Evolutionary conservation across 2,329 filamentous ascomycete species (phyloP), one percentile per base, ranked within the genome.

Genomic region (Cladophialophora psammophila): DNA sequence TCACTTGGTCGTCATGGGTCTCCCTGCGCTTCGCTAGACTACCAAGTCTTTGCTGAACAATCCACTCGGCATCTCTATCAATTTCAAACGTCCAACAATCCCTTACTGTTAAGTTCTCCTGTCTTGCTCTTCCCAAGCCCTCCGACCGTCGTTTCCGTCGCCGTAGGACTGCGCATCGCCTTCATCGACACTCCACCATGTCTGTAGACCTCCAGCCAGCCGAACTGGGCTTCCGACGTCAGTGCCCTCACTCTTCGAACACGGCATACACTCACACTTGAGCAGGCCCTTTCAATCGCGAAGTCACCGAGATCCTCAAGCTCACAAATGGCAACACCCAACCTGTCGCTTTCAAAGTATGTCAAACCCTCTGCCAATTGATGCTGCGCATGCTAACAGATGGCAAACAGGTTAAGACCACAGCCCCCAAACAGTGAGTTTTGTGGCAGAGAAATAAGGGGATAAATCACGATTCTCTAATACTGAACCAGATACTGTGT

Each of bases 341-440:
- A 67, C 82, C 87, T 6, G 81, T 90, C 64, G 87, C 87, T 34
- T 90, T 90, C 81, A 90, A 90, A 81, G 86, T 75, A 68, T 50
- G 45, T 53, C 34, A 35, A 20, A 42, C 42, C 18, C 5, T 31
- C 20, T 13, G 53, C 55, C 55, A 50, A 61, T 54, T 53, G 32
- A 53, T 54, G 13, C 34, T 63, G 66, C 67, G 70, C 66, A 68
- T 59, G 20, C 61, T 62, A 48, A 62, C 32, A 18, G 57, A 50
- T 32, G 34, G 42, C 68, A 32, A 65, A 50, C 38, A 97, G 93
- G 95, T 99, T 81, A 99, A 99, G 89, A 99, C 95, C 57, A 99
- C 95, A 70, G 95, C 95, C 58, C 95, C 95, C 38, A 98, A 98
- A 83, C 95, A 98, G 94, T 99, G 91, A 77, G 91, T 80, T 57